Percentiles rank a stretch among this genome's conserved stretches.
phyloP scores from a whole-genome alignment of 306 rosid species.

The Cucurbita argyrosperma region DNA sequence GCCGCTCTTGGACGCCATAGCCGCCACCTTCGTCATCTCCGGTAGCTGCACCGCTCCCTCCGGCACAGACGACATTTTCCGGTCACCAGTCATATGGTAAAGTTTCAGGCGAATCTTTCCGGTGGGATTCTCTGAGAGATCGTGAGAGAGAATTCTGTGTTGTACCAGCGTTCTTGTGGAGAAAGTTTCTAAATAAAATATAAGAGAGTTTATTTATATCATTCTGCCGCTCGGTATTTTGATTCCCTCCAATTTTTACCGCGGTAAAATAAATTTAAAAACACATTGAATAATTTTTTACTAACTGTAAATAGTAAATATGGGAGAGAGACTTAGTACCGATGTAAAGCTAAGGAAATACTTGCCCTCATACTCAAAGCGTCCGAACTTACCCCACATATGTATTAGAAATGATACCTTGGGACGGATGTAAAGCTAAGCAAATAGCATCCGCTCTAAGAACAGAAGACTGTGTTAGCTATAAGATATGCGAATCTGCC shows the following conservation, averaged over 20 bases:
- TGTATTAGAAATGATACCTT: too few relatives aligned
- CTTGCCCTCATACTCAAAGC: too few relatives aligned
- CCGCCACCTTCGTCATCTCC: constrained; percentile 12
- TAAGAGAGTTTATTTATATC: not conserved
- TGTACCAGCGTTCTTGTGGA: not conserved
- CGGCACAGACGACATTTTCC: constrained; percentile 23
- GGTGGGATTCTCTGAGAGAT: not conserved
- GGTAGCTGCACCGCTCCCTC: constrained; percentile 6
- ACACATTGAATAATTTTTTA: not conserved
- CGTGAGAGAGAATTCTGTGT: not conserved
- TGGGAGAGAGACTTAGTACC: too few relatives aligned
- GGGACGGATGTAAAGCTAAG: too few relatives aligned
- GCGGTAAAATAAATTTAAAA: not conserved
- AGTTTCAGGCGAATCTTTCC: not conserved
- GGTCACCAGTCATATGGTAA: constrained; percentile 24
- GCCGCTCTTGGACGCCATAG: constrained; percentile 22
- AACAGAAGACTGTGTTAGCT: too few relatives aligned
- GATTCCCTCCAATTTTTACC: not conserved
- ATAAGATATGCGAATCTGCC: too few relatives aligned
- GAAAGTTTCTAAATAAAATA: not conserved
- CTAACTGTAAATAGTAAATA: too few relatives aligned
- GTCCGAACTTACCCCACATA: too few relatives aligned
- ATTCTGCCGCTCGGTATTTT: not conserved
- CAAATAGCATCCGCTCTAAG: too few relatives aligned
- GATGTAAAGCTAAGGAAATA: too few relatives aligned